phyloP scores from a whole-genome alignment of 2,329 filamentous ascomycete genomes.

The Hymenoscyphus infarciens region DNA sequence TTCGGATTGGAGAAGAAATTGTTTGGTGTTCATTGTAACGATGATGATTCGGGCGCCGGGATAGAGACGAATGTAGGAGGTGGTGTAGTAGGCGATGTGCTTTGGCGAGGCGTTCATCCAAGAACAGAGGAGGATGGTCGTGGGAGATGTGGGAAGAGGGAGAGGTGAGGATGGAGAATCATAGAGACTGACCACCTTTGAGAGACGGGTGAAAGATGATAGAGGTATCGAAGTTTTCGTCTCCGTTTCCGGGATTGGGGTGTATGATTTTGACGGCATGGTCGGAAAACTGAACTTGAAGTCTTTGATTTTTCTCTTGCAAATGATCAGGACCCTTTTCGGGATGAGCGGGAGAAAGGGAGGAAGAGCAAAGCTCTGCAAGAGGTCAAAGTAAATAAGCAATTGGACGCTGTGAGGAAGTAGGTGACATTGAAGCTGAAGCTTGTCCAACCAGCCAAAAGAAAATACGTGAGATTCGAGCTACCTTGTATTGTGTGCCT shows the following conservation, averaged over 20 bases:
- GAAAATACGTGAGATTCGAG: neutral
- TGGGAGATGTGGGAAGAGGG: constrained; percentile 18
- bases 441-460: neutral
- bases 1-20: constrained; percentile 41
- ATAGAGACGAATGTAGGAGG: constrained; percentile 49
- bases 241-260: constrained; percentile 5
- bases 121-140: constrained; percentile 50
- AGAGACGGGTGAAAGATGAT: constrained; percentile 26
- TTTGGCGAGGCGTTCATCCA: constrained; percentile 56
- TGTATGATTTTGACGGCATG: constrained; percentile 4
- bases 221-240: constrained; percentile 21
- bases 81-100: constrained; percentile 53
- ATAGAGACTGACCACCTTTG: constrained; percentile 24
- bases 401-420: neutral
- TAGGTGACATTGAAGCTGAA: neutral
- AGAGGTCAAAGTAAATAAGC: neutral
- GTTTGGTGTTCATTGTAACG: constrained; percentile 45
- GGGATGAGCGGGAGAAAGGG: neutral
- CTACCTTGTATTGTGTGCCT: neutral
- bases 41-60: constrained; percentile 49
- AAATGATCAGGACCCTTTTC: neutral
- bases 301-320: neutral
- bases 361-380: neutral
- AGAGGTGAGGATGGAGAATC: constrained; percentile 12
- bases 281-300: neutral